Base-by-base conservation (phyloP, 352 stramenopile genomes). In the Pilasporangium apinafurcum region DNA sequence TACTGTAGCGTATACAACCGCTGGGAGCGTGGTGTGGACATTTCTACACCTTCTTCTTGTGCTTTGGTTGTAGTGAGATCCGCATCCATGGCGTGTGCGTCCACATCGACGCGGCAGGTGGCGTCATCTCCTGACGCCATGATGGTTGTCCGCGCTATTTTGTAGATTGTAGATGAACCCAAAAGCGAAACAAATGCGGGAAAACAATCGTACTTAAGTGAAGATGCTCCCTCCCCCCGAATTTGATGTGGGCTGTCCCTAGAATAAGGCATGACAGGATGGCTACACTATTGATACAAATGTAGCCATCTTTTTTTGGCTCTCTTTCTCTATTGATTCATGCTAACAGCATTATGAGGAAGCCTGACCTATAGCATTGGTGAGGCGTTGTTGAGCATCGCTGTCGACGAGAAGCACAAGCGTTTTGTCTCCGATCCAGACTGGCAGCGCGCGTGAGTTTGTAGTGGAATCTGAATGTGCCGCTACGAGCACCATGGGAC, bases 351-450 rank as follows among this genome's bases (percentile, higher is more conserved):
- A 28, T 13, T 42, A 3, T 30, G 6, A 26, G 16, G 1, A 16
- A n/a, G 20, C 33, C 25, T 53, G 47, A 8, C 18, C 25, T 18
- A 48, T 34, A 9, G 24, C 16, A 6, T n/a, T 28, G 9, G 48
- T 33, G 21, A 85, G 48, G 14, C 73, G 68, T 44, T 71, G 59
- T 45, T 74, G 63, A 14, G 66, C 62, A 18, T 54, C 36, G 40
- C 81, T 79, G 48, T 83, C 72, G 7, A 80, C 49, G 1, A 85
- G 62, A 26, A 82, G 52, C 28, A 69, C 70, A 20, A 79, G 51
- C 16, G 66, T 67, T 30, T 74, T 73, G 44, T 73, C 58, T 2
- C 73, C 73, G 17, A 83, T 54, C 73, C 73, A 86, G 9, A 82
- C 57, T 8, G 73, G 73, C 41, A 86, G 37, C 36, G 63, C 67